Evolutionary conservation across 2,329 filamentous ascomycete genomes (phyloP).

Genomic region (Sporothrix luriei): DNA sequence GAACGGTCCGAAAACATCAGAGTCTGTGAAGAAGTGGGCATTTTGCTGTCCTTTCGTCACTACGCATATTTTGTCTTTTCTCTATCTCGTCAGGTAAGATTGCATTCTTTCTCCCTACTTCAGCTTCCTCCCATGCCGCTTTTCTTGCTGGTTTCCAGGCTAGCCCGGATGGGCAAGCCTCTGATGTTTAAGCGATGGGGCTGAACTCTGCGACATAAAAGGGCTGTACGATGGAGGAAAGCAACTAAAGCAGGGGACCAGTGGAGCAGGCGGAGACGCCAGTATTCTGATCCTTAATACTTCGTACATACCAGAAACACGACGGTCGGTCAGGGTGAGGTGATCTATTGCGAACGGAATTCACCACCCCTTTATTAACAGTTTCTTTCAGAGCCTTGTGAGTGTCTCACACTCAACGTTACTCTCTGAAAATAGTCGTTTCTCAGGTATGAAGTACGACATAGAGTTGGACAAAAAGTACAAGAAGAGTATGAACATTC

Average conservation of each 20-base stretch:
- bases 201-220: conserved; percentile 23
- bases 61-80: no score
- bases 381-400: conserved; percentile 13
- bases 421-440: not conserved
- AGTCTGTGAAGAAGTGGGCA: not conserved
- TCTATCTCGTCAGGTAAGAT: not conserved
- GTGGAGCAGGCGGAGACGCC: conserved; percentile 20
- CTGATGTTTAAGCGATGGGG: conserved; percentile 22
- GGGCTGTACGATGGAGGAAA: not conserved
- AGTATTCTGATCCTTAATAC: no score
- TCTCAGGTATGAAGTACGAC: not conserved
- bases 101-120: not conserved
- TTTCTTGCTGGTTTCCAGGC: conserved; percentile 16
- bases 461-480: not conserved
- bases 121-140: not conserved
- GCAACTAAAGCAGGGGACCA: not conserved
- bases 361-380: not conserved
- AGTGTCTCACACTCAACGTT: not conserved
- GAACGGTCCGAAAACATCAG: not conserved
- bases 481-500: not conserved
- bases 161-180: conserved; percentile 20
- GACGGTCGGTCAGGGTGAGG: not conserved
- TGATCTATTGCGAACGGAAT: not conserved
- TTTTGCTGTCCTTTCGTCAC: not conserved
- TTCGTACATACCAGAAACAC: not conserved